Evolutionary conservation across 1,139 yeast species (phyloP), one percentile per base, ranked within the genome.

Genomic region (Scheffersomyces titani): DNA sequence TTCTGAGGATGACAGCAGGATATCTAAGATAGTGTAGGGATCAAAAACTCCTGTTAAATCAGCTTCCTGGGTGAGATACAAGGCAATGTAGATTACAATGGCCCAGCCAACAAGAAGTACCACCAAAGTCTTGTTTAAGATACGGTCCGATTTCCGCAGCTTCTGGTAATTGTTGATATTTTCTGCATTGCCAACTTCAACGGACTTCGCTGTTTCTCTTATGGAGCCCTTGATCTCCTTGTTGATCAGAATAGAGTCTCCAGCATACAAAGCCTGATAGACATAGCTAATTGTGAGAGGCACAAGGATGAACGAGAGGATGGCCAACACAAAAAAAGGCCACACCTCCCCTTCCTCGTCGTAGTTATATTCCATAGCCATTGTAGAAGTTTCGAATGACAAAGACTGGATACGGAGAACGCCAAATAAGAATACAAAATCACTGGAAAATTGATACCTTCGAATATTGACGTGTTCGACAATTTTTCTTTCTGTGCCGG

Each of bases 271-370:
- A 19, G 77, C 59, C 21, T 73, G 65, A 58, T 67, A 66, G 7
- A 83, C 60, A 62, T 85, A 80, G 51, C 77, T 72, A 19, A 86
- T 62, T 0, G 97, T 89, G 57, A 85, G 69, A 5, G 98, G 98
- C 50, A 92, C 73, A 60, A 92, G 80, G 30, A 87, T 83, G 56
- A 78, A 76, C 48, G 76, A 66, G 54, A 90, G 77, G 56, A 92
- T 76, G 1, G 98, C 94, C 68, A 91, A 76, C 57, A 89, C 85
- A 69, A 93, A 94, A 71, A 89, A 92, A 50, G 99, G 99, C 98
- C 98, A 94, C 6, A 97, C 92, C 67, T 92, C 97, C 51, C 94
- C 87, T 65, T 87, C 86, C 71, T 92, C 98, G 75, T 94, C 99
- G 73, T 93, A 94, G 58, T 84, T 87, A 67, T 88, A 88, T 70